Evolutionary conservation across 257 asterid species (phyloP), one percentile per base, ranked within the genome.

Genomic region (Gardenia jasminoides): DNA sequence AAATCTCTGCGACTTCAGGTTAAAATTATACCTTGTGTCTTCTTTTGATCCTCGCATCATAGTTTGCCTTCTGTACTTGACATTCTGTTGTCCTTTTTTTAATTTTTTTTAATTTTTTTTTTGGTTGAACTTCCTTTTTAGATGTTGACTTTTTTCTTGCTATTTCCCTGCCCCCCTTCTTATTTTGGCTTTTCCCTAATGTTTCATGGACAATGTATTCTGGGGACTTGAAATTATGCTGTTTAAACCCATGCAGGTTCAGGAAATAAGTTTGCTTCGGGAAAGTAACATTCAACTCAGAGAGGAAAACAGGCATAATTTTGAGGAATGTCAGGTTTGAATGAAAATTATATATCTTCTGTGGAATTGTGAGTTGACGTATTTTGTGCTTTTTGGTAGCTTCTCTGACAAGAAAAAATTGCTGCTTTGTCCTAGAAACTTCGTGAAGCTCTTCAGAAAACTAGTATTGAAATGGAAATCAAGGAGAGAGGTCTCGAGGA

Each of bases 221-320:
- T 48, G 70, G 31, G 74, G 24, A 78, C 76, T 31, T 9, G 47
- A n/a, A 56, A 44, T 64, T 30, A 44, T 56, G 72, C 22, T 48
- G 10, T 6, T 12, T 54, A 36, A 41, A 50, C 48, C 20, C 52
- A 7, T 84, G 66, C 85, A 85, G 88, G 86, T 96, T 76, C 88
- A 95, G 85, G 99, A 96, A 85, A 81, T 96, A 67, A 92, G 79
- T 80, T 83, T 96, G 75, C 99, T 96, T 78, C 97, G 99, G 39
- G 99, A 96, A 85, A 96, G 99, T 75, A 96, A 96, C 66, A 80
- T 86, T 73, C 99, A 96, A 86, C 95, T 96, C 64, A 91, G 99
- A 79, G 99, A 92, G 86, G 99, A 96, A 86, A 96, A 86, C 85
- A 85, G 79, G 69, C 92, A 92, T 79, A 93, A 96, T 82, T 94